Evolutionary conservation across 139 green algal genomes (phyloP).

Genomic region (Trebouxia sp.): DNA sequence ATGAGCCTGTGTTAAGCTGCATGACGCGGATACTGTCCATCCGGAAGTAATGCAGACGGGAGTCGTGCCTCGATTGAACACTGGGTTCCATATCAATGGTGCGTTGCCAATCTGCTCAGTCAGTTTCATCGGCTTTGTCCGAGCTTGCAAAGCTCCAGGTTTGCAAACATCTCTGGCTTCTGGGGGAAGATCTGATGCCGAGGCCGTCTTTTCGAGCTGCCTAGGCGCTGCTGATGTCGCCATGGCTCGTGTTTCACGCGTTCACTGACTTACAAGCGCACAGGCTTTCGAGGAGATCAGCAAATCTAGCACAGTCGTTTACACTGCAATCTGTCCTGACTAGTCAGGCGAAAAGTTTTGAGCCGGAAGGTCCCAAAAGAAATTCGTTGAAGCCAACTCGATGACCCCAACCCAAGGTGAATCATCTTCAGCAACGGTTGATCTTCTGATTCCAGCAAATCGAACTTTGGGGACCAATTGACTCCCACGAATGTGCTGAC

Average conservation of each 20-base stretch:
- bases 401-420: too few species aligned
- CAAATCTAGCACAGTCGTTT: too few species aligned
- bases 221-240: neutral
- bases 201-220: neutral
- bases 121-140: conserved; percentile 6
- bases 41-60: too few species aligned
- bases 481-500: too few species aligned
- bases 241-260: too few species aligned
- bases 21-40: too few species aligned
- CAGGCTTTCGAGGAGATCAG: too few species aligned
- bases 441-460: too few species aligned
- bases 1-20: too few species aligned
- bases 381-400: neutral
- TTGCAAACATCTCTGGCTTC: conserved; percentile 12
- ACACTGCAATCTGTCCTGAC: too few species aligned
- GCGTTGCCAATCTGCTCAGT: neutral
- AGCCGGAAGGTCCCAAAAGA: neutral
- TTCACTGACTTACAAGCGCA: too few species aligned
- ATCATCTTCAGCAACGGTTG: neutral
- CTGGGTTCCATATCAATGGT: conserved; percentile 27
- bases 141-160: conserved; percentile 1
- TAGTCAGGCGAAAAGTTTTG: neutral
- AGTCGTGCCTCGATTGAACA: conserved; percentile 31
- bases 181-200: neutral
- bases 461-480: too few species aligned